phyloP scores from a whole-genome alignment of 345 rosid genomes.

The Euphorbia peplus region DNA sequence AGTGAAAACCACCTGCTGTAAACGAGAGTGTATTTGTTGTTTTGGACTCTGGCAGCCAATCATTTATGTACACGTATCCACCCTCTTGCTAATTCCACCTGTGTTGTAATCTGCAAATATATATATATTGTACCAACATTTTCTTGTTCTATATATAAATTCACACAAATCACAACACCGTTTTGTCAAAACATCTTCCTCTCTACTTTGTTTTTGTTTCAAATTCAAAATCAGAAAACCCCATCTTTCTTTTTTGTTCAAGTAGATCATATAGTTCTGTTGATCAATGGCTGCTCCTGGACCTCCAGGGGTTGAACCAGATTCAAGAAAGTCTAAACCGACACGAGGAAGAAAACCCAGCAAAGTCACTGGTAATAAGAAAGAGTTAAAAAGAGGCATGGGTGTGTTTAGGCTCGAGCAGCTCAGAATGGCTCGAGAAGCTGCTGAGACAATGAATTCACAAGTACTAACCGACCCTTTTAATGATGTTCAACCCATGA shows the following conservation, averaged over 20 bases:
- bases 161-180: too few species aligned
- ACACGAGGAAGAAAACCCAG: conserved; percentile 20
- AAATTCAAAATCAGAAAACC: too few species aligned
- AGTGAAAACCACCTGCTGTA: conserved; percentile 7
- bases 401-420: conserved; percentile 83
- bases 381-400: conserved; percentile 61
- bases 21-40: neutral
- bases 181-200: too few species aligned
- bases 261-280: too few species aligned
- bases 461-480: conserved; percentile 4
- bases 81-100: neutral
- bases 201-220: too few species aligned
- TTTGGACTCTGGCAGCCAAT: neutral
- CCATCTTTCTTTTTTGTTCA: too few species aligned
- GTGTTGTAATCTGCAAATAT: neutral
- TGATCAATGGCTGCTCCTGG: conserved; percentile 16
- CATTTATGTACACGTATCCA: conserved; percentile 18
- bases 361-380: conserved; percentile 38
- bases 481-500: neutral
- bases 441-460: conserved; percentile 19
- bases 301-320: too few species aligned
- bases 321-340: neutral
- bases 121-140: too few species aligned
- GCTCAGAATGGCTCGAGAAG: too few species aligned
- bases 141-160: neutral